These are phyloP conservation scores for Pittosporum tobira DNA, from an alignment of 129 eudicot genomes.

Conservation along the genomic window DNA sequence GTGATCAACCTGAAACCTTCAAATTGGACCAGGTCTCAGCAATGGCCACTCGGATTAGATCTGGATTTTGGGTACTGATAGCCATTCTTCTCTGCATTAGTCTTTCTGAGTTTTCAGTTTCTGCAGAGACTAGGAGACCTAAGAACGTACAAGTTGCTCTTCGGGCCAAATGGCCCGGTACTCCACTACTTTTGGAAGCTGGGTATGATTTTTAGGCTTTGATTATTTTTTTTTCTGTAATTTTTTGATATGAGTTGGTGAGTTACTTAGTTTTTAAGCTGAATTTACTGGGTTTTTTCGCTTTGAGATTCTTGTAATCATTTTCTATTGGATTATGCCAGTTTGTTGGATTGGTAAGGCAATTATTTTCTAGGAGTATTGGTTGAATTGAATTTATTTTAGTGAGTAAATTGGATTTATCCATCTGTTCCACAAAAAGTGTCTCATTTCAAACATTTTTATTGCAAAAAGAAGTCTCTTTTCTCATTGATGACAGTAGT, in stretches of 20 bases:
- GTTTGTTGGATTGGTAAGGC: too few species aligned
- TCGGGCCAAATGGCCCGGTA: conserved; percentile 89
- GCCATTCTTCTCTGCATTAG: conserved; percentile 26
- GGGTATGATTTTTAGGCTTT: conserved; percentile 57
- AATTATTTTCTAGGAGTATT: too few species aligned
- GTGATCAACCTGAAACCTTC: conserved; percentile 23
- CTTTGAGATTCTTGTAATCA: too few species aligned
- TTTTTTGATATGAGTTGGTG: neutral
- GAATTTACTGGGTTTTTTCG: too few species aligned
- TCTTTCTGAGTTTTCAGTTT: conserved; percentile 34
- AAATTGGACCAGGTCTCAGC: conserved; percentile 13
- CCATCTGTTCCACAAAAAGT: too few species aligned
- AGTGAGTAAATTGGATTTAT: too few species aligned
- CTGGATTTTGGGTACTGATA: conserved; percentile 43
- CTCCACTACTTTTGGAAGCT: conserved; percentile 83
- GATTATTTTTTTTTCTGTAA: neutral
- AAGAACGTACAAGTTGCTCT: conserved; percentile 95
- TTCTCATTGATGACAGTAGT: too few species aligned
- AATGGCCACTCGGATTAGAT: conserved; percentile 54
- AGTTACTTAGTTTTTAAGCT: too few species aligned
- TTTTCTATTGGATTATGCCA: too few species aligned
- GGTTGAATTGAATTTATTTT: too few species aligned
- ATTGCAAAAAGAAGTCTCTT: too few species aligned
- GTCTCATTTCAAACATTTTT: too few species aligned
- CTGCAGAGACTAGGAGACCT: conserved; percentile 54